phyloP scores from a whole-genome alignment of 2,329 filamentous ascomycete species.

The Fusarium torulosum region DNA sequence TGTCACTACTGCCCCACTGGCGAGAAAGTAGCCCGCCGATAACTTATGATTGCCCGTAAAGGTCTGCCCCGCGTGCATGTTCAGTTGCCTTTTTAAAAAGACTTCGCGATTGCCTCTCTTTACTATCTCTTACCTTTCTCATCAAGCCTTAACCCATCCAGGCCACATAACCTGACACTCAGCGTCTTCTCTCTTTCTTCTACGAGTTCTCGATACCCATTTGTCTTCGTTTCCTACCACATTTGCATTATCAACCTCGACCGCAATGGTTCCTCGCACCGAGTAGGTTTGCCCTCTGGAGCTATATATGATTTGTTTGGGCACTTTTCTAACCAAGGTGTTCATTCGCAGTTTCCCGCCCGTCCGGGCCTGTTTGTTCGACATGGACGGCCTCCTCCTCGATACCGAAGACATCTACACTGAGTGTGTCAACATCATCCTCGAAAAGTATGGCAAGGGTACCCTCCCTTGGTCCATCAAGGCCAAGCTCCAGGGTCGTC shows the following conservation, averaged over 20 bases:
- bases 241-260: background rate
- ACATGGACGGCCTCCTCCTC: constrained; percentile 97
- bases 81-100: constrained; percentile 24
- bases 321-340: constrained; percentile 21
- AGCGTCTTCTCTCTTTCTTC: background rate
- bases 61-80: constrained; percentile 20
- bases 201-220: constrained; percentile 10
- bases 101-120: constrained; percentile 21
- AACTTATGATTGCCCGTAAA: background rate
- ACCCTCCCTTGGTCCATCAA: constrained; percentile 93
- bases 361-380: constrained; percentile 92
- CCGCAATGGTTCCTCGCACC: constrained; percentile 58
- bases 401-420: constrained; percentile 95
- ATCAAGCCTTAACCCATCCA: constrained; percentile 4
- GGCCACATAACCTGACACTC: background rate
- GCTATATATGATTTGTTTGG: background rate
- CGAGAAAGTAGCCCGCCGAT: background rate
- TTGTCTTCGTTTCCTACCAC: background rate
- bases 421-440: constrained; percentile 82
- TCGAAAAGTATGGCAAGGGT: constrained; percentile 79
- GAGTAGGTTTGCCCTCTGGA: constrained; percentile 55
- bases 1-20: background rate
- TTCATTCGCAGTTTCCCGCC: constrained; percentile 74
- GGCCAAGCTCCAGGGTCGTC: constrained; percentile 79
- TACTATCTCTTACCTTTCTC: background rate